Percentiles rank a stretch among this genome's conserved stretches.
These are phyloP conservation scores for Pseudovirgaria hyperparasitica DNA, from an alignment of 2,329 filamentous ascomycete genomes.

Conservation along the genomic window DNA sequence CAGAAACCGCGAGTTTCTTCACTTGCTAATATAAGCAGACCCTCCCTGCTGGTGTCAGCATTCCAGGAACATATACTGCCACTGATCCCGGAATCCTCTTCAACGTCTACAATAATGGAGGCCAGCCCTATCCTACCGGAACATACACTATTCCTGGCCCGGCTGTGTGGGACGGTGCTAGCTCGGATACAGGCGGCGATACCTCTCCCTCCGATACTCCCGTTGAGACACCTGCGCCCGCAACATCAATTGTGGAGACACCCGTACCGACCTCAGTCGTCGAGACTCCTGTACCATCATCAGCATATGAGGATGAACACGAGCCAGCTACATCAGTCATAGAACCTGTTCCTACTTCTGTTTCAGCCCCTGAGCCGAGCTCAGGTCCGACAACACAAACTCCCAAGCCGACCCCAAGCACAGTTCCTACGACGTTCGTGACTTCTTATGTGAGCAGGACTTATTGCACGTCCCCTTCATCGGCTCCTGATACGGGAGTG, in stretches of 20 bases:
- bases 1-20: conserved; percentile 2
- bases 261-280: conserved; percentile 1
- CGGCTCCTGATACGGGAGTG: conserved; percentile 9
- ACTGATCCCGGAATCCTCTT: conserved; percentile 28
- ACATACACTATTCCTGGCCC: conserved; percentile 32
- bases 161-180: conserved; percentile 21
- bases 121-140: not conserved
- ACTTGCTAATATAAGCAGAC: conserved; percentile 2
- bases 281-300: too few species aligned
- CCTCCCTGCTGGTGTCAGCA: conserved; percentile 30
- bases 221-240: too few species aligned
- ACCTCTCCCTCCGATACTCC: conserved; percentile 9
- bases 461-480: conserved; percentile 7
- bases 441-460: conserved; percentile 11
- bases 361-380: too few species aligned
- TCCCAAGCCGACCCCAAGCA: not conserved
- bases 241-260: too few species aligned
- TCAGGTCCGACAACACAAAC: too few species aligned
- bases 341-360: too few species aligned
- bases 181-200: conserved; percentile 8
- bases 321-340: too few species aligned
- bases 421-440: conserved; percentile 11
- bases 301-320: too few species aligned
- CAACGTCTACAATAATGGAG: conserved; percentile 23
- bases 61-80: conserved; percentile 29